Conservation (phyloP, 306 rosid species). For the Cucumis melo region DNA sequence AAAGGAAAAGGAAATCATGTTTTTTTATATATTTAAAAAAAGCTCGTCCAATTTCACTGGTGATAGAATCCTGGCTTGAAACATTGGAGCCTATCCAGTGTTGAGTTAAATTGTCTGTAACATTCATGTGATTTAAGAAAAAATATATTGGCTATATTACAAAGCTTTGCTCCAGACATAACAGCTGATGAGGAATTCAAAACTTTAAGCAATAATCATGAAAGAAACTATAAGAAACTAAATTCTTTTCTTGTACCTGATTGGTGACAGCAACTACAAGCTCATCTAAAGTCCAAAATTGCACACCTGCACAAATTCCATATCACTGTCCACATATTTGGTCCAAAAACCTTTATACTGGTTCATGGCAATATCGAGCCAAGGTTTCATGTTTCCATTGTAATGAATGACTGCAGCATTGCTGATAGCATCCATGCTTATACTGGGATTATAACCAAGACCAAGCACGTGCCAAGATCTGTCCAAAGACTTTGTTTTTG, state of each 20-base stretch:
- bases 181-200: constrained; percentile 28
- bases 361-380: constrained; percentile 97
- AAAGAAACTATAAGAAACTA: constrained; percentile 17
- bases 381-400: constrained; percentile 96
- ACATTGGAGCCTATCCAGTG: neutral
- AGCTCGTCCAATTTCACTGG: neutral
- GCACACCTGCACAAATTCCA: constrained; percentile 98
- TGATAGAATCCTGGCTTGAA: neutral
- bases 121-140: neutral
- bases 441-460: constrained; percentile 92
- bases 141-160: constrained; percentile 13
- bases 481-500: constrained; percentile 79
- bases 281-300: constrained; percentile 85
- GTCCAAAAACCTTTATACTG: constrained; percentile 95
- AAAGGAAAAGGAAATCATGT: neutral
- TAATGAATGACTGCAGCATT: constrained; percentile 95
- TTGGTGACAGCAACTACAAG: constrained; percentile 2
- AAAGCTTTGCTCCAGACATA: constrained; percentile 39
- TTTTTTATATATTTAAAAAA: neutral
- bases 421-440: constrained; percentile 90
- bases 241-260: constrained; percentile 18
- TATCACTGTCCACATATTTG: constrained; percentile 81
- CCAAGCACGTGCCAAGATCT: constrained; percentile 99
- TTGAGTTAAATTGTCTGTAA: neutral
- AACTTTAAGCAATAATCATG: constrained; percentile 14